Evolutionary conservation across 2,329 filamentous ascomycete species (phyloP), one percentile per base, ranked within the genome.

Genomic region (Ophiostoma australiae): DNA sequence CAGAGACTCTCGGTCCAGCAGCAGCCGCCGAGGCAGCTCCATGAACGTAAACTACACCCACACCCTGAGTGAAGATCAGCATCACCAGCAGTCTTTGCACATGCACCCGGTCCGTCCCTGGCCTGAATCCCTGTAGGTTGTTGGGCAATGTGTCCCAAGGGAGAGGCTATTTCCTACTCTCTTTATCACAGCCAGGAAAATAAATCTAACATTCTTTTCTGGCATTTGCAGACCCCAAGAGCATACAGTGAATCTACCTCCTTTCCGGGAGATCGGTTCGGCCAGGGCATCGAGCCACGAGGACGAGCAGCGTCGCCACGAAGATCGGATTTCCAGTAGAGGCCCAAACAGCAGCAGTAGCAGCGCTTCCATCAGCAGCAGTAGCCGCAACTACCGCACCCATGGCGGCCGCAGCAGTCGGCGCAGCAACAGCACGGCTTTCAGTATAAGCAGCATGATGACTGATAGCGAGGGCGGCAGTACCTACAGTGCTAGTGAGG

Each of bases 41-140:
- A 70, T 68, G 63, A 70, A 72, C 33, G 27, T 63, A 63, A 31
- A 63, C 58, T 63, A 63, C 58, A 63, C 52, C 61, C 44, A 68
- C 27, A 67, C 67, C 4, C 63, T 68, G 20, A 66, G 68, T 31
- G 68, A 70, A 66, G 68, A 72, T 39, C 37, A 20, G 37, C 71
- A 72, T 33, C 63, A 67, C 37, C 68, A 37, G 20, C 68, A 23
- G 61, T 67, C 44, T 68, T 65, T 70, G 37, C 71, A 74, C 11
- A 70, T 70, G 52, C 67, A 70, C 71, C 71, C 73, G 69, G 73
- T 72, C 72, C 72, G 69, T 72, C 13, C 71, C 41, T 74, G 73
- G 72, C 71, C 73, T 71, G 70, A 73, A 37, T 48, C 71, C 69
- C 37, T 72, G 73, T 74, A 74, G 70, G 73, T 74, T 70, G 69